Conservation (phyloP, 495 filamentous ascomycete genomes). For the Ramalina intermedia region DNA sequence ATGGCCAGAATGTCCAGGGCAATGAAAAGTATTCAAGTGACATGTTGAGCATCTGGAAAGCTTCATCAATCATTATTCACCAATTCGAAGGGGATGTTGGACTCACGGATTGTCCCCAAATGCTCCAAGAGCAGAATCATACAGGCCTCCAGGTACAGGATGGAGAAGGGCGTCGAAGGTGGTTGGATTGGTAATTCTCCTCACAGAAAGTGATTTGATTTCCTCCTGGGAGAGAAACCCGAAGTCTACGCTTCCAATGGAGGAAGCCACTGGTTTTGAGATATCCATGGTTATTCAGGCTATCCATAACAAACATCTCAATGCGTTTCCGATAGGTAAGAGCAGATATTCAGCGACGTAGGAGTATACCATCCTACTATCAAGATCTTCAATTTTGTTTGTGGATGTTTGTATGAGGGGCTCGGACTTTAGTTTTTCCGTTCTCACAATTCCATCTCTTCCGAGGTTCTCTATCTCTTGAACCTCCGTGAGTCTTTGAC, state of each 20-base stretch:
- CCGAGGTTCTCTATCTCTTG: too few relatives aligned
- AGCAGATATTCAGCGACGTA: not conserved
- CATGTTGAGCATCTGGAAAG: slow-evolving; percentile 71
- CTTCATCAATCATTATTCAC: not conserved
- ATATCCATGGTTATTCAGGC: slow-evolving; percentile 48
- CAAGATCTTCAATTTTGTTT: not conserved
- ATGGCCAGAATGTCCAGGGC: slow-evolving; percentile 87
- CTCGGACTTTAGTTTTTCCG: too few relatives aligned
- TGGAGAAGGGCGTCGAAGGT: slow-evolving; percentile 83
- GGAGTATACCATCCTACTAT: too few relatives aligned
- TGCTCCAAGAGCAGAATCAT: slow-evolving; percentile 86
- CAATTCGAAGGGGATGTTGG: not conserved
- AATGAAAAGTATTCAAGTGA: slow-evolving; percentile 58
- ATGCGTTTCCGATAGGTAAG: not conserved
- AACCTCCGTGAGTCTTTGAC: too few relatives aligned
- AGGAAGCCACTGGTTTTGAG: slow-evolving; percentile 73
- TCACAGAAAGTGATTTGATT: slow-evolving; percentile 79
- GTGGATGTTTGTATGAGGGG: not conserved
- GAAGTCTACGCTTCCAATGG: slow-evolving; percentile 82
- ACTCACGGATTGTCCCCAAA: slow-evolving; percentile 69
- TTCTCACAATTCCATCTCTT: too few relatives aligned
- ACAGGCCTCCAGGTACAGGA: slow-evolving; percentile 75
- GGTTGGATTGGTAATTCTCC: slow-evolving; percentile 72
- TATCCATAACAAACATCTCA: slow-evolving; percentile 12
- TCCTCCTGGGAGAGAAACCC: slow-evolving; percentile 64